Conservation (phyloP, 202 grass and related monocot genomes). For the Panicum virgatum region DNA sequence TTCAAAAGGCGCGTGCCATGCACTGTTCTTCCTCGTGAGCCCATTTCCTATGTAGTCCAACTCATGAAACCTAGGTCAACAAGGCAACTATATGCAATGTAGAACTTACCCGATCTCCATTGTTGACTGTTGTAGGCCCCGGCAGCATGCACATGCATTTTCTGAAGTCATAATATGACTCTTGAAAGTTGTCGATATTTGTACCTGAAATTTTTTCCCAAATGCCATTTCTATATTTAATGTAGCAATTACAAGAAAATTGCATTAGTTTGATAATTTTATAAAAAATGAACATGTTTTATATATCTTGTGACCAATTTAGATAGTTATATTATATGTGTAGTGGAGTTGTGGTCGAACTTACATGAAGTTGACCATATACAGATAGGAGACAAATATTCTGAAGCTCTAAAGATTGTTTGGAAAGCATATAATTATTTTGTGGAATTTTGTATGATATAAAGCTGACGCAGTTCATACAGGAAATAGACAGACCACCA, state of each 20-base stretch:
- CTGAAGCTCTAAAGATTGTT: background rate
- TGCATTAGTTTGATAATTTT: background rate
- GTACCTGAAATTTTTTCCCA: background rate
- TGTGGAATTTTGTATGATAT: background rate
- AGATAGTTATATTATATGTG: background rate
- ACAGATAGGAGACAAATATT: background rate
- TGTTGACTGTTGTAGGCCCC: background rate
- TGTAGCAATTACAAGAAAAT: background rate
- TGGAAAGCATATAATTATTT: background rate
- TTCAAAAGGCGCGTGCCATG: too few relatives aligned
- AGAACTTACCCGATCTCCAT: background rate
- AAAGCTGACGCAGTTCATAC: background rate
- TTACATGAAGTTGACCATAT: background rate
- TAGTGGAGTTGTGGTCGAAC: background rate
- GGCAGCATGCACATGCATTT: background rate
- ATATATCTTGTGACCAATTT: background rate
- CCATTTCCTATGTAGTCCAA: background rate
- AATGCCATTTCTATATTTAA: background rate
- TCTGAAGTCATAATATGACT: background rate
- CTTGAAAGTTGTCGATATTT: conserved; percentile 1
- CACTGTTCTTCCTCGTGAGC: background rate
- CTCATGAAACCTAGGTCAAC: background rate
- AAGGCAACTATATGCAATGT: background rate
- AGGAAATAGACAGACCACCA: background rate
- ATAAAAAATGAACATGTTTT: background rate